phyloP scores from a whole-genome alignment of 1,284 basidiomycete genomes.

The Singerocomus inundabilis region DNA sequence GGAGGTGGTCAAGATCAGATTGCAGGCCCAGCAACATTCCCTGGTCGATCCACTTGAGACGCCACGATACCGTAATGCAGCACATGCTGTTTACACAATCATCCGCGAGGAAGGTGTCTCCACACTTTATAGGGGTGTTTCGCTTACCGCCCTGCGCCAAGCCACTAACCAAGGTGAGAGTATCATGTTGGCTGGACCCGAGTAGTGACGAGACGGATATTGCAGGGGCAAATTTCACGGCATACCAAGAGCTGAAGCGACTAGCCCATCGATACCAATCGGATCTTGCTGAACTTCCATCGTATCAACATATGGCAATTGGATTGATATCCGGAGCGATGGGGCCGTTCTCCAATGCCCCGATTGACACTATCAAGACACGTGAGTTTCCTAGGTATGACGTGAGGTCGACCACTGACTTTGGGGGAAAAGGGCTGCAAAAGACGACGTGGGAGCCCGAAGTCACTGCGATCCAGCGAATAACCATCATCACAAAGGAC shows the following conservation, averaged over 20 bases:
- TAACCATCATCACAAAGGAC: conserved; percentile 78
- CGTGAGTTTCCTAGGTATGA: conserved; percentile 47
- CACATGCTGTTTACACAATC: conserved; percentile 95
- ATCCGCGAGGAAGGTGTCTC: conserved; percentile 87
- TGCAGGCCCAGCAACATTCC: conserved; percentile 98
- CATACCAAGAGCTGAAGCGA: conserved; percentile 96
- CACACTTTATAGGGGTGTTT: conserved; percentile 91
- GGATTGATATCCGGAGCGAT: conserved; percentile 96
- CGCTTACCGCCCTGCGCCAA: conserved; percentile 91
- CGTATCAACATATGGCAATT: conserved; percentile 93
- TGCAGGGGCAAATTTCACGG: conserved; percentile 94
- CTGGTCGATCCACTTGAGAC: conserved; percentile 93
- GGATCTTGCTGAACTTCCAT: conserved; percentile 73
- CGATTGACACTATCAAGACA: conserved; percentile 98
- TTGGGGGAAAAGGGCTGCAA: conserved; percentile 62
- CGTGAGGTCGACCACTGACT: conserved; percentile 11
- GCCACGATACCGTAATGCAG: conserved; percentile 95
- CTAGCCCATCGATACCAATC: conserved; percentile 78
- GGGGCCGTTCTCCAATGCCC: conserved; percentile 96
- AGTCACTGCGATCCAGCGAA: conserved; percentile 74
- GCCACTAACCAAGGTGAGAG: conserved; percentile 93
- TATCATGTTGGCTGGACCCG: conserved; percentile 1
- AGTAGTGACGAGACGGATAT: neutral
- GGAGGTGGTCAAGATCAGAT: conserved; percentile 99
- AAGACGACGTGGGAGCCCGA: conserved; percentile 79